Conservation (phyloP, 2,329 filamentous ascomycete species). For the Penicillium sclerotiorum region DNA sequence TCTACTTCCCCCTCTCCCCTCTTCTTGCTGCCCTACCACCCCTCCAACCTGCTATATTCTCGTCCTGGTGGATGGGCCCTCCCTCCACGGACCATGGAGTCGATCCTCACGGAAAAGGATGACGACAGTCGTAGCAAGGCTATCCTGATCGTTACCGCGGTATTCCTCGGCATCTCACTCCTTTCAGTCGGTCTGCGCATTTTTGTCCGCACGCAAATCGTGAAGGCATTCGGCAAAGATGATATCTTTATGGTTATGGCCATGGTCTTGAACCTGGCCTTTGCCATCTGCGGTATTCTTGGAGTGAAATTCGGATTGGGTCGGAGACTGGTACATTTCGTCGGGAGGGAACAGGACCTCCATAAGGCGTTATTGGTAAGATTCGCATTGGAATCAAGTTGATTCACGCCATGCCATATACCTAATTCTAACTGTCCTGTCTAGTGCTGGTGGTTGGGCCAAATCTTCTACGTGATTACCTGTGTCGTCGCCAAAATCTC, state of each 20-base stretch:
- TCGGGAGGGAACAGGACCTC: conserved; percentile 20
- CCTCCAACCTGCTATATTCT: background rate
- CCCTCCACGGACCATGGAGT: conserved; percentile 1
- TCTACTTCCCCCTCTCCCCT: background rate
- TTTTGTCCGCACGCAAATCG: conserved; percentile 44
- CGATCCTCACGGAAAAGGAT: conserved; percentile 17
- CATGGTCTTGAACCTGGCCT: conserved; percentile 32
- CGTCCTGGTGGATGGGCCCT: conserved; percentile 11
- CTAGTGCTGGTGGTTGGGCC: conserved; percentile 54
- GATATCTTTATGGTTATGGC: conserved; percentile 15
- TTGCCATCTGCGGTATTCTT: conserved; percentile 30
- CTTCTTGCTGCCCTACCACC: too few relatives aligned
- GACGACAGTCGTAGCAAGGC: conserved; percentile 21
- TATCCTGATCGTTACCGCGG: conserved; percentile 32
- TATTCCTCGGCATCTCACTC: conserved; percentile 46
- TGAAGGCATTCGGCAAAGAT: conserved; percentile 5
- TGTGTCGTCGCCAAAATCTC: conserved; percentile 53
- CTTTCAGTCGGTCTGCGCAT: conserved; percentile 41
- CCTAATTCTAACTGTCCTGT: background rate
- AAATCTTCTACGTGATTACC: conserved; percentile 53
- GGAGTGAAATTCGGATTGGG: conserved; percentile 30
- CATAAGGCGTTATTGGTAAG: conserved; percentile 28
- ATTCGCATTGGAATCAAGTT: background rate
- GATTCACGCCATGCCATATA: too few relatives aligned
- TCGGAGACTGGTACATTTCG: conserved; percentile 22